Evolutionary conservation across 257 asterid genomes (phyloP).

Genomic region (Fraxinus cuspidata): DNA sequence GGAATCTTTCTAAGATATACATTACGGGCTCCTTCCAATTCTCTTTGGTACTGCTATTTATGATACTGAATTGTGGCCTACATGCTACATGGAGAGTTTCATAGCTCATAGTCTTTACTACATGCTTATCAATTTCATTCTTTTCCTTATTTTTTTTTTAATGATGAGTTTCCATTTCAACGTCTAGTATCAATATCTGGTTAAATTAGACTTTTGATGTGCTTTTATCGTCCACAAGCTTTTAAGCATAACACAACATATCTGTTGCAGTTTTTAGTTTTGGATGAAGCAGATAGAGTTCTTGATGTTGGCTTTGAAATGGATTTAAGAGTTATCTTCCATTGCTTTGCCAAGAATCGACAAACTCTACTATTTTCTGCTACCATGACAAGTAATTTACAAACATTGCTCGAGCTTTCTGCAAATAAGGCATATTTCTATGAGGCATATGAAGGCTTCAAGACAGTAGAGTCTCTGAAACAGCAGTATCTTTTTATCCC

Average conservation of each 20-base stretch:
- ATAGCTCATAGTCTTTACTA: not conserved
- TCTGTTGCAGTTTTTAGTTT: conserved; percentile 74
- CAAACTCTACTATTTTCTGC: conserved; percentile 96
- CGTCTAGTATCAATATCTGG: not conserved
- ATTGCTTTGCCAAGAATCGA: conserved; percentile 81
- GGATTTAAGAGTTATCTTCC: conserved; percentile 76
- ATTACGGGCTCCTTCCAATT: conserved; percentile 2
- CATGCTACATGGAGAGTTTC: not conserved
- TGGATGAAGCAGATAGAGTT: conserved; percentile 98
- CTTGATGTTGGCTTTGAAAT: conserved; percentile 85
- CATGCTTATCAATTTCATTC: conserved; percentile 1
- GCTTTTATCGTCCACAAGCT: conserved; percentile 17
- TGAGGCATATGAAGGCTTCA: conserved; percentile 81
- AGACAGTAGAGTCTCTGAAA: conserved; percentile 80
- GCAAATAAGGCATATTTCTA: conserved; percentile 88
- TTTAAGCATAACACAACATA: conserved; percentile 19
- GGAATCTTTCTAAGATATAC: not conserved
- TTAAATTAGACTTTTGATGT: not conserved
- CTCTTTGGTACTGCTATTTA: not conserved
- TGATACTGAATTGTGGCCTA: not conserved
- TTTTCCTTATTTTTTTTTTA: not conserved
- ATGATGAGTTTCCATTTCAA: not conserved
- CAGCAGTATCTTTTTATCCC: conserved; percentile 82
- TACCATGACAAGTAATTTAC: conserved; percentile 81
- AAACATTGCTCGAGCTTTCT: conserved; percentile 75